Evolutionary conservation across 2,329 filamentous ascomycete species (phyloP).

Genomic region (Fusarium torulosum): DNA sequence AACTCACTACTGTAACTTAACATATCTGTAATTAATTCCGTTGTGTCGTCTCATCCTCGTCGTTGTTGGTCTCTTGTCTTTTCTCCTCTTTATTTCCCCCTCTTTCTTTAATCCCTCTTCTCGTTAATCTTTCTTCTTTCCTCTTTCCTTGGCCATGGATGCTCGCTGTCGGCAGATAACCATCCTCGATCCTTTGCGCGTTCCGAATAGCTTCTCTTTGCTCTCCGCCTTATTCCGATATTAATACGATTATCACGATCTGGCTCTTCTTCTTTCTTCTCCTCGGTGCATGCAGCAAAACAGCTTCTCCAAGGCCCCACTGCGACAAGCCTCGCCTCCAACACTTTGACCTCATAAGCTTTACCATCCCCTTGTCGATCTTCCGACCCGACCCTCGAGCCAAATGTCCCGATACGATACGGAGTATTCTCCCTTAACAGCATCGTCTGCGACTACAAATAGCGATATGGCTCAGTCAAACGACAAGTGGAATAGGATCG

Average conservation of each 20-base stretch:
- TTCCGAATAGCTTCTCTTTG: conserved; percentile 5
- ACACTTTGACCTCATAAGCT: neutral
- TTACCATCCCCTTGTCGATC: conserved; percentile 28
- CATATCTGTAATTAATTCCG: conserved; percentile 19
- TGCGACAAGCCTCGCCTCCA: conserved; percentile 2
- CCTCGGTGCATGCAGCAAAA: conserved; percentile 4
- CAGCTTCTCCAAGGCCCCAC: neutral
- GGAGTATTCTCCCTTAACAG: conserved; percentile 16
- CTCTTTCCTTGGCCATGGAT: conserved; percentile 23
- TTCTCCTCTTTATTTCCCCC: conserved; percentile 14
- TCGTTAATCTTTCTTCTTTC: neutral
- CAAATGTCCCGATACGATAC: conserved; percentile 33
- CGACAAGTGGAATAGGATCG: conserved; percentile 17
- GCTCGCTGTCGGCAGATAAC: conserved; percentile 3
- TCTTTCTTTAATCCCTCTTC: conserved; percentile 1
- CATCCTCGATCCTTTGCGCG: conserved; percentile 1
- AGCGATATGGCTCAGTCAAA: conserved; percentile 21
- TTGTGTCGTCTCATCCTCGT: conserved; percentile 4
- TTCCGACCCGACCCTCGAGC: conserved; percentile 14
- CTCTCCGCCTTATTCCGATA: conserved; percentile 6
- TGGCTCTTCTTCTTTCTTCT: neutral
- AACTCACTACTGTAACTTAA: conserved; percentile 16
- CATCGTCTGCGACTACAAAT: conserved; percentile 16
- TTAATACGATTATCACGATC: conserved; percentile 7
- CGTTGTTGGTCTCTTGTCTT: conserved; percentile 6